Evolutionary conservation across 2,329 filamentous ascomycete species (phyloP), one percentile per base, ranked within the genome.

Genomic region (Lachnellula hyalina): DNA sequence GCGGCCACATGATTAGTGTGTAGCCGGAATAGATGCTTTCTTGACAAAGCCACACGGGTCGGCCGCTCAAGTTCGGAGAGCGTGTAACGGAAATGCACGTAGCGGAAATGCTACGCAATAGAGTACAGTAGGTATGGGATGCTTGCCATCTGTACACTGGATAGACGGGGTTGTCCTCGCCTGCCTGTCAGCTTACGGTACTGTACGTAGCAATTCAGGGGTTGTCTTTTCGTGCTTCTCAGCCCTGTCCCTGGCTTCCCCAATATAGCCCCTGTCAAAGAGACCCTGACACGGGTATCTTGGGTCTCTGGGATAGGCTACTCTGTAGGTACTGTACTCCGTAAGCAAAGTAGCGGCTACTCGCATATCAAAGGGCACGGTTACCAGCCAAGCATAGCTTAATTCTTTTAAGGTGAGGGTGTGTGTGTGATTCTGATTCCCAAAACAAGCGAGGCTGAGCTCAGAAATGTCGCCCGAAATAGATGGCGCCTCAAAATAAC

Each of bases 361-460:
- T 14, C 36, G n/a, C 36, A 38, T 17, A 38, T 5, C 36, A 6
- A 8, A 38, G 28, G 23, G 32, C 50, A 25, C 34, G 44, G 46
- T 49, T 32, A 9, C 3, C 28, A 32, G 28, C 28, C 3, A 4
- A 32, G 28, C 9, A 32, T 4, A 32, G 28, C 28, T 32, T 32
- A 12, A 11, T 32, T 32, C 9, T 32, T 32, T 12, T 11, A 3
- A 4, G 28, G 28, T 4, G 28, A 9, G 9, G 28, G 4, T 5
- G 21, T 21, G 21, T 21, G 21, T 21, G 21, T 21, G 21, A 21
- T 21, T 21, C 21, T 4, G 34, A 49, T 47, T 38, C 35, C 25
- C 51, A 51, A 57, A 57, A 57, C 55, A 54, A 54, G 52, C 55
- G 55, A 57, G 49, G 49, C 52, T 46, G 46, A 40, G 36, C n/a